These are phyloP conservation scores for Aspergillus ochraceoroseus DNA, from an alignment of 2,329 filamentous ascomycete genomes.

Conservation along the genomic window DNA sequence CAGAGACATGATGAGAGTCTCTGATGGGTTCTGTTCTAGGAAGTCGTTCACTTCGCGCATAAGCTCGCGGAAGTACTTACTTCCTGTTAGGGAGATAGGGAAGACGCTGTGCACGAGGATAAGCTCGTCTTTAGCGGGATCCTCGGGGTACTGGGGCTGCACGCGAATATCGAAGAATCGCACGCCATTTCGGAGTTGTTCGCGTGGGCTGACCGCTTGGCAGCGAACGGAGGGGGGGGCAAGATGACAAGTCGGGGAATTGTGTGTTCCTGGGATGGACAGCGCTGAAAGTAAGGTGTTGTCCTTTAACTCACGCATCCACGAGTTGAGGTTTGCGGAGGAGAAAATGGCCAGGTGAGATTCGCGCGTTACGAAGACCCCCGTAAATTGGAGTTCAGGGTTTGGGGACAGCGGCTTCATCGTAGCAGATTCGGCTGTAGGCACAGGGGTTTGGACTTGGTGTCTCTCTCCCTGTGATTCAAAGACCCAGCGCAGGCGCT, in stretches of 20 bases:
- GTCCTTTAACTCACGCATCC: conserved; percentile 76
- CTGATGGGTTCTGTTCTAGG: conserved; percentile 69
- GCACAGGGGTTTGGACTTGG: conserved; percentile 66
- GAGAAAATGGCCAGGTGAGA: conserved; percentile 61
- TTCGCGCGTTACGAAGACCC: conserved; percentile 57
- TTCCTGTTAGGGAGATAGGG: conserved; percentile 76
- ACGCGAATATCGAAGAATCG: conserved; percentile 93
- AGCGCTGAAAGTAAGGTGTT: conserved; percentile 70
- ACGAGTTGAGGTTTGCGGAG: conserved; percentile 62
- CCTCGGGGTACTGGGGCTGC: conserved; percentile 56
- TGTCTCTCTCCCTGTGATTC: conserved; percentile 60
- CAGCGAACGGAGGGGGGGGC: conserved; percentile 91
- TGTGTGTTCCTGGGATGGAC: conserved; percentile 93
- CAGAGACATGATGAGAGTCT: conserved; percentile 78
- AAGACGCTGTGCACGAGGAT: conserved; percentile 86
- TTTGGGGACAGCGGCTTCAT: conserved; percentile 55
- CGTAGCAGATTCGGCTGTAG: conserved; percentile 55
- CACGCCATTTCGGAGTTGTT: conserved; percentile 83
- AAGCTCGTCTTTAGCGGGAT: conserved; percentile 60
- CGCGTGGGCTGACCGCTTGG: conserved; percentile 70
- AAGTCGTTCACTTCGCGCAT: conserved; percentile 68
- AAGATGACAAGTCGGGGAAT: conserved; percentile 77
- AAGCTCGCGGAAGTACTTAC: conserved; percentile 71
- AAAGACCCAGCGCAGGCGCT: conserved; percentile 71
- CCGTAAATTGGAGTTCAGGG: conserved; percentile 57